These are phyloP conservation scores for Buddleja alternifolia DNA, from an alignment of 257 asterid genomes.

Conservation along the genomic window DNA sequence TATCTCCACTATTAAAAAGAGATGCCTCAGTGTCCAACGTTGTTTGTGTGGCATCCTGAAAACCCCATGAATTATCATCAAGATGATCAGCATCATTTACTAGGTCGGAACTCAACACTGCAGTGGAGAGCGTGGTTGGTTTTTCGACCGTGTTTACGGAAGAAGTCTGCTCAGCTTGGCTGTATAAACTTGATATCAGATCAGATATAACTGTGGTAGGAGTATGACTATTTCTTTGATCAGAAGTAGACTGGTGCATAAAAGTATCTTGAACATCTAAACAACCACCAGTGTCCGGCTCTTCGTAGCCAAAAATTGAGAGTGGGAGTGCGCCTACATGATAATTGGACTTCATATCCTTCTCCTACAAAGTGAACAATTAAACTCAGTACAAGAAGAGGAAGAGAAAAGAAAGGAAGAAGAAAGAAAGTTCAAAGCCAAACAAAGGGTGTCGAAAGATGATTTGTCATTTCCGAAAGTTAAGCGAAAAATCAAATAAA, in stretches of 20 bases:
- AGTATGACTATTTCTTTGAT: conserved; percentile 42
- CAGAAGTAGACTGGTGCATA: conserved; percentile 41
- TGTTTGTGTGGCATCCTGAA: conserved; percentile 55
- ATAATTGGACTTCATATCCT: conserved; percentile 37
- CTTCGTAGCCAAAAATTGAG: conserved; percentile 70
- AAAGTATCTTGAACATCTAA: conserved; percentile 48
- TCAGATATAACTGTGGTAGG: conserved; percentile 49
- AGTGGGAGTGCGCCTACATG: conserved; percentile 60
- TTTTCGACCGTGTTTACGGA: conserved; percentile 32
- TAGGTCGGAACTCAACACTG: conserved; percentile 35
- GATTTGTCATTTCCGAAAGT: background rate
- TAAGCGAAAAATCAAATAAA: conserved; percentile 9
- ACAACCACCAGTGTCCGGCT: conserved; percentile 50
- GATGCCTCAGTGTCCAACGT: conserved; percentile 34
- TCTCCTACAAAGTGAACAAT: conserved; percentile 50
- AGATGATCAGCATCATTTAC: conserved; percentile 43
- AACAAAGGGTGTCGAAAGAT: background rate
- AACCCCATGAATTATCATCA: conserved; percentile 59
- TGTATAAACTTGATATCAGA: conserved; percentile 65
- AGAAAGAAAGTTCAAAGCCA: conserved; percentile 14
- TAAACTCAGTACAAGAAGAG: conserved; percentile 12
- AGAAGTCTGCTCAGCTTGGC: conserved; percentile 56
- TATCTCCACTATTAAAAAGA: conserved; percentile 37
- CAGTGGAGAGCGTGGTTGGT: conserved; percentile 35
- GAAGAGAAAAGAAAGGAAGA: conserved; percentile 9